Conservation (phyloP, 768 basidiomycete species). For the Tricholoma hemisulphureum region DNA sequence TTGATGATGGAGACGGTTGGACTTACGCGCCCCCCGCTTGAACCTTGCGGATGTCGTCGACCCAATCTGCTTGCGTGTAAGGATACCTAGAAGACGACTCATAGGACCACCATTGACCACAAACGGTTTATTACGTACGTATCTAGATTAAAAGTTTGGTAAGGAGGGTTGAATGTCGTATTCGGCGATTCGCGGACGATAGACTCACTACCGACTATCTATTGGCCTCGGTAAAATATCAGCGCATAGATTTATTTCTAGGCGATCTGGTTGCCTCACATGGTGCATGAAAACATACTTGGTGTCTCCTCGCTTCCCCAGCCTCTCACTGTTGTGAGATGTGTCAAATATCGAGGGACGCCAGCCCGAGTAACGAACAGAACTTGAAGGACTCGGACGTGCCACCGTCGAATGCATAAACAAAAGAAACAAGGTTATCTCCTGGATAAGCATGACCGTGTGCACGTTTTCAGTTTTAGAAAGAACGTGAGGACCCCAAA, state of each 20-base stretch:
- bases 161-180: neutral
- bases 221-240: neutral
- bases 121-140: conserved; percentile 33
- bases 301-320: conserved; percentile 39
- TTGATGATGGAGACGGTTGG: neutral
- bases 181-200: neutral
- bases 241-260: neutral
- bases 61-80: conserved; percentile 41
- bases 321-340: neutral
- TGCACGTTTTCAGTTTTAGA: neutral
- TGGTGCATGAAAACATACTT: conserved; percentile 56
- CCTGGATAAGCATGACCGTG: neutral
- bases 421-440: neutral
- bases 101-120: neutral
- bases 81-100: conserved; percentile 30
- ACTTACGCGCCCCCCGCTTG: conserved; percentile 43
- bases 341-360: neutral
- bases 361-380: neutral
- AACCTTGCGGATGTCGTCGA: conserved; percentile 41
- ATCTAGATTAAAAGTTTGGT: conserved; percentile 25
- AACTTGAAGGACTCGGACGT: neutral
- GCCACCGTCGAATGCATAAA: neutral
- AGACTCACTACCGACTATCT: conserved; percentile 49
- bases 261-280: conserved; percentile 27
- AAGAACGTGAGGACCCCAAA: neutral